Evolutionary conservation across 2,329 filamentous ascomycete species (phyloP).

Genomic region (Alternaria panax): DNA sequence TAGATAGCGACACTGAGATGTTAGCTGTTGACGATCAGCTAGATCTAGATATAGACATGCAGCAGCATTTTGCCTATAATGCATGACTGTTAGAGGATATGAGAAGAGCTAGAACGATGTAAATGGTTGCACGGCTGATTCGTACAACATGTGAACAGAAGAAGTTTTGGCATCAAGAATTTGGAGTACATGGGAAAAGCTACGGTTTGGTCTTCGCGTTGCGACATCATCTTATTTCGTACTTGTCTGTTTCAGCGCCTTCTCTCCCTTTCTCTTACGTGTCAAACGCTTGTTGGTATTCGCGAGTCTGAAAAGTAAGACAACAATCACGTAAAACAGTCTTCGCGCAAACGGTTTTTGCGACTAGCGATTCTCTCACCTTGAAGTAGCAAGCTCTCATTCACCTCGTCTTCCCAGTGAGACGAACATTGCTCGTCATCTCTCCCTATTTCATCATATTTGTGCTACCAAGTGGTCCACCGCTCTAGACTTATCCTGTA

Average conservation of each 20-base stretch:
- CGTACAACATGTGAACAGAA: not conserved
- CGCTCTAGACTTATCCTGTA: not conserved
- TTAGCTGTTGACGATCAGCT: not conserved
- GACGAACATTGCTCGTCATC: not conserved
- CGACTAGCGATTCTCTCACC: not conserved
- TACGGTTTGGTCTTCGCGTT: not conserved
- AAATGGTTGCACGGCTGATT: not conserved
- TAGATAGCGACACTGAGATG: constrained; percentile 11
- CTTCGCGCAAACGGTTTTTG: not conserved
- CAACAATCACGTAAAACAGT: not conserved
- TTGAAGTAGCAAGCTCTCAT: not conserved
- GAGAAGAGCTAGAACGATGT: not conserved
- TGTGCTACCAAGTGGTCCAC: not conserved
- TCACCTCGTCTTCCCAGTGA: not conserved
- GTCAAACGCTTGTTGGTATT: not conserved
- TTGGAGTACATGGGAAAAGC: not conserved
- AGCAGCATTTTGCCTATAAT: constrained; percentile 14
- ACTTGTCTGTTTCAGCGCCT: not conserved
- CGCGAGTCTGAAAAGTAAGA: not conserved
- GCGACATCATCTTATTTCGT: not conserved
- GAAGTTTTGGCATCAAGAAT: no score
- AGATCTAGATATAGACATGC: constrained; percentile 24
- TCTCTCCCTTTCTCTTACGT: not conserved
- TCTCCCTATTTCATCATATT: not conserved
- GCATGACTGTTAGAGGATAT: not conserved